phyloP scores from a whole-genome alignment of 805 yeast genomes.

The Candida ortonii region DNA sequence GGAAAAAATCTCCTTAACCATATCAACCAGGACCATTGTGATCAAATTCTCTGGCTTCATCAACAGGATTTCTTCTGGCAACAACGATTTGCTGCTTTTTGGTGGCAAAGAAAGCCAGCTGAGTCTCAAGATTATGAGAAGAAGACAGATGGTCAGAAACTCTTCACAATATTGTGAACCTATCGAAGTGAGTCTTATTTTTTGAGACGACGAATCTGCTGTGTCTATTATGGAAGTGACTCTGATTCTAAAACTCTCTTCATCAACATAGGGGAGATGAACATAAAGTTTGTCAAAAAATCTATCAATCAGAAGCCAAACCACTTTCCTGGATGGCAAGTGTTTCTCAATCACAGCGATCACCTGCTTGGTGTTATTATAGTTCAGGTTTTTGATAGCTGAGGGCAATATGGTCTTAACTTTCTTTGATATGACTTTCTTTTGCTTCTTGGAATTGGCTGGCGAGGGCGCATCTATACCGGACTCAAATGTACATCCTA shows the following conservation, averaged over 20 bases:
- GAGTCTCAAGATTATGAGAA: conserved; percentile 50
- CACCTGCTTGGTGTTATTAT: conserved; percentile 40
- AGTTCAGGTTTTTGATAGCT: conserved; percentile 34
- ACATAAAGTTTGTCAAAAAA: conserved; percentile 61
- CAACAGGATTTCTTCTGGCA: conserved; percentile 31
- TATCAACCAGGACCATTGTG: conserved; percentile 40
- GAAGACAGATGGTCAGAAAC: conserved; percentile 48
- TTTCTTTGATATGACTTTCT: conserved; percentile 18
- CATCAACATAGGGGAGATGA: conserved; percentile 66
- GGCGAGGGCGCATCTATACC: too few relatives aligned
- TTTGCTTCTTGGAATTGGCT: conserved; percentile 16
- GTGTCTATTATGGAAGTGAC: conserved; percentile 45
- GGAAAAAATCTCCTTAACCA: conserved; percentile 44
- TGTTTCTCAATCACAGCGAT: conserved; percentile 40
- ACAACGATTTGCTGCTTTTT: conserved; percentile 30
- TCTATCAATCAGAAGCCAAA: conserved; percentile 55
- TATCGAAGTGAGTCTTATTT: conserved; percentile 28
- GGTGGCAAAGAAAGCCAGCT: conserved; percentile 56
- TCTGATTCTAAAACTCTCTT: conserved; percentile 44
- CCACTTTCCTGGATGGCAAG: conserved; percentile 52
- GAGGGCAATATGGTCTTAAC: conserved; percentile 32
- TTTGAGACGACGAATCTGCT: conserved; percentile 33
- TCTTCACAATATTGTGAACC: conserved; percentile 40
- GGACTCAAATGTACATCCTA: too few relatives aligned
- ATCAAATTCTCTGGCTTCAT: conserved; percentile 41